Percentiles rank a stretch among this genome's conserved stretches.
Conservation (phyloP, 176 grass and related monocot species). For the Urochloa ruziziensis region DNA sequence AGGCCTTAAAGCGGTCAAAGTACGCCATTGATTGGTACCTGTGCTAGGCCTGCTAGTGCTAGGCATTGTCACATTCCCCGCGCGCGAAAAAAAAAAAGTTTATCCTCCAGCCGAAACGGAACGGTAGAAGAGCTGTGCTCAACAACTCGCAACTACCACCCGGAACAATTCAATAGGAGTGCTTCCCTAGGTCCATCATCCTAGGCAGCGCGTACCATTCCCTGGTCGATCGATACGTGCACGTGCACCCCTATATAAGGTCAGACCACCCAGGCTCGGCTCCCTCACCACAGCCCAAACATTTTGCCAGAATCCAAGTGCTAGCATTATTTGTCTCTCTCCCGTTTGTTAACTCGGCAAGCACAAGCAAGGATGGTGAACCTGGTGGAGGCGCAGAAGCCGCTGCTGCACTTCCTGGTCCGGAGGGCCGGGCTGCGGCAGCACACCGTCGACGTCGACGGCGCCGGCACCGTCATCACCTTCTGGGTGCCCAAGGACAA, state of each 20-base stretch:
- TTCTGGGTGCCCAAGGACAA: conserved; percentile 50
- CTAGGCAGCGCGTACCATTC: neutral
- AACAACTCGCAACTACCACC: conserved; percentile 44
- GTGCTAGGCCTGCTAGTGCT: too few relatives aligned
- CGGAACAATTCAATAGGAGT: neutral
- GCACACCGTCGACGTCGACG: conserved; percentile 39
- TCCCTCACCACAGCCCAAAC: neutral
- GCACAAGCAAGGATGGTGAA: conserved; percentile 47
- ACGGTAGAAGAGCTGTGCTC: neutral
- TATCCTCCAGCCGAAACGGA: neutral
- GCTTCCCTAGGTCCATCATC: neutral
- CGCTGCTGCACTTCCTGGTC: conserved; percentile 25
- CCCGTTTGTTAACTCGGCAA: neutral
- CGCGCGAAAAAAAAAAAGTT: neutral
- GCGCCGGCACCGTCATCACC: conserved; percentile 33
- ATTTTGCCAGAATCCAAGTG: too few relatives aligned
- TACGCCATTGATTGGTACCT: too few relatives aligned
- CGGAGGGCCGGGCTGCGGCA: conserved; percentile 39
- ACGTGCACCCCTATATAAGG: conserved; percentile 28
- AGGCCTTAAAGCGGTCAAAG: too few relatives aligned
- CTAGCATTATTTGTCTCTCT: neutral
- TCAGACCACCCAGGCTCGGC: neutral
- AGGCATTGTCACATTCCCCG: neutral
- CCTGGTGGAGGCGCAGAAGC: conserved; percentile 24
- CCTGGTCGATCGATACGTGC: too few relatives aligned